Evolutionary conservation across 345 rosid genomes (phyloP).

Genomic region (Eutrema japonicum): DNA sequence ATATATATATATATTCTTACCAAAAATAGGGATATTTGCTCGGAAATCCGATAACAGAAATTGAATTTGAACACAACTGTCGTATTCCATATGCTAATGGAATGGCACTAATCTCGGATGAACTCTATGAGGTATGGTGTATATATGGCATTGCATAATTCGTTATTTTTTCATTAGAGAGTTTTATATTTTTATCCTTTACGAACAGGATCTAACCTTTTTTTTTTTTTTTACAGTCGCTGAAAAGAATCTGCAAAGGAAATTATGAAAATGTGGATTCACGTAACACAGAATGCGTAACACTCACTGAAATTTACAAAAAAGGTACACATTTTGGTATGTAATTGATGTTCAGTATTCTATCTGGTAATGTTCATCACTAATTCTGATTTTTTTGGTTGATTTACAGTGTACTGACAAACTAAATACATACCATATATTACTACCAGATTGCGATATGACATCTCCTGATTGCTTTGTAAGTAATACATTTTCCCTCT

Average conservation of each 20-base stretch:
- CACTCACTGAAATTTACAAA: background rate
- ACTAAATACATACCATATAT: background rate
- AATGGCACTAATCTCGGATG: slow-evolving; percentile 58
- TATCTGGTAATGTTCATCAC: background rate
- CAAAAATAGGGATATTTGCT: slow-evolving; percentile 53
- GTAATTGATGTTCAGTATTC: background rate
- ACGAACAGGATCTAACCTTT: background rate
- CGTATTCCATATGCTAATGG: slow-evolving; percentile 48
- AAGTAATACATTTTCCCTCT: slow-evolving; percentile 1
- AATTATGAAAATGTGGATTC: slow-evolving; percentile 1
- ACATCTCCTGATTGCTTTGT: slow-evolving; percentile 26
- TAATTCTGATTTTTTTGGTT: background rate
- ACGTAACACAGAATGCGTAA: background rate
- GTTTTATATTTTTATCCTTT: background rate
- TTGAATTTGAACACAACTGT: slow-evolving; percentile 38
- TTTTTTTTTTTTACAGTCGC: slow-evolving; percentile 13
- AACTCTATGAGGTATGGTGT: slow-evolving; percentile 53
- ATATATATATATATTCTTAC: background rate
- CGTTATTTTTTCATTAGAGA: background rate
- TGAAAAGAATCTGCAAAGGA: slow-evolving; percentile 34
- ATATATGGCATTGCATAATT: background rate
- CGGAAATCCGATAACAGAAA: slow-evolving; percentile 52
- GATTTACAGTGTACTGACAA: slow-evolving; percentile 16
- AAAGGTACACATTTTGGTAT: slow-evolving; percentile 9
- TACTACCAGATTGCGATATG: slow-evolving; percentile 20